phyloP scores from a whole-genome alignment of 2,329 filamentous ascomycete species.

The Penicillium sp. region DNA sequence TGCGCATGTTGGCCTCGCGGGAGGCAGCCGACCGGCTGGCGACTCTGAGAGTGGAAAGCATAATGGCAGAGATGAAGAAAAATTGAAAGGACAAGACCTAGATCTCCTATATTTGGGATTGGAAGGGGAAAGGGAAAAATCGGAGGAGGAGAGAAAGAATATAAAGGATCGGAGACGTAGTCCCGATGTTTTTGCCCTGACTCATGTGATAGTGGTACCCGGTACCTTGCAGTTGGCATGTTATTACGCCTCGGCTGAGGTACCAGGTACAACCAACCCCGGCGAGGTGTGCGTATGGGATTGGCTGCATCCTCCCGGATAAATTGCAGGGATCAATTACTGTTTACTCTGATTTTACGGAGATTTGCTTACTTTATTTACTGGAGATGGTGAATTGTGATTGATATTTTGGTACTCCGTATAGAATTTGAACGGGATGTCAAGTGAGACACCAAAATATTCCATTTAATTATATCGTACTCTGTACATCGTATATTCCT shows the following conservation, averaged over 20 bases:
- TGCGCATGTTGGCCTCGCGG: conserved; percentile 42
- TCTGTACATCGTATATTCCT: too few species aligned
- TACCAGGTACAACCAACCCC: conserved; percentile 17
- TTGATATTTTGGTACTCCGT: not conserved
- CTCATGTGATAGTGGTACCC: conserved; percentile 26
- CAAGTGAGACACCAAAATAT: not conserved
- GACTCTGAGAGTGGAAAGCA: conserved; percentile 50
- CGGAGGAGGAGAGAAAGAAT: conserved; percentile 13
- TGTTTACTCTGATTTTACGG: not conserved
- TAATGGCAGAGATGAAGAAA: conserved; percentile 23
- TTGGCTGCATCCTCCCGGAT: conserved; percentile 13
- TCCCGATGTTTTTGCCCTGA: conserved; percentile 23
- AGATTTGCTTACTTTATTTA: not conserved
- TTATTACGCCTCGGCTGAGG: conserved; percentile 2
- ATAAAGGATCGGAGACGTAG: conserved; percentile 27
- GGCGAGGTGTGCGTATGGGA: conserved; percentile 1
- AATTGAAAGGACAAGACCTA: conserved; percentile 10
- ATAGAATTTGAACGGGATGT: not conserved
- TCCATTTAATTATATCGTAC: too few species aligned
- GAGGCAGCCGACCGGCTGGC: conserved; percentile 44
- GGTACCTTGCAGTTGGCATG: conserved; percentile 18
- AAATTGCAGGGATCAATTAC: not conserved
- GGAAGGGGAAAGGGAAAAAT: conserved; percentile 16
- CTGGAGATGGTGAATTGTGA: not conserved
- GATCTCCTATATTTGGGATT: conserved; percentile 8